phyloP scores from a whole-genome alignment of 768 basidiomycete genomes.

The Naganishia onofrii region DNA sequence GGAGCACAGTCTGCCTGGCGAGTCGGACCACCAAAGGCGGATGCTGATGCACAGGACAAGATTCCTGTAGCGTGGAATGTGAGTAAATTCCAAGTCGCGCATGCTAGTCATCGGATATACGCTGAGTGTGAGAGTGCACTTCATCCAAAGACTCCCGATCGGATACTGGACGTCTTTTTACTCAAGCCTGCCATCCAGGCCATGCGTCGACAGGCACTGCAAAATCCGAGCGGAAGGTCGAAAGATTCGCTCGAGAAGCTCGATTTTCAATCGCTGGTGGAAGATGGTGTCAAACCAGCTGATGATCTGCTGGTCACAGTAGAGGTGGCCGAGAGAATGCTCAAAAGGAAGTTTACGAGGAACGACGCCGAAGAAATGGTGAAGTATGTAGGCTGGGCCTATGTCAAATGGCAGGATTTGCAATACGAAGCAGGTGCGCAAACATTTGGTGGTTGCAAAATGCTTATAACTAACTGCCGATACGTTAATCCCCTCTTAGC shows the following conservation, averaged over 20 bases:
- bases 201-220: conserved; percentile 41
- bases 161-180: conserved; percentile 76
- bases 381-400: conserved; percentile 66
- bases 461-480: background rate
- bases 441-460: background rate
- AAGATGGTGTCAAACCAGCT: conserved; percentile 65
- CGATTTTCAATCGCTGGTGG: conserved; percentile 2
- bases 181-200: conserved; percentile 56
- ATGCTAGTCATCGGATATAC: background rate
- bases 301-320: conserved; percentile 60
- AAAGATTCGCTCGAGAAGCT: background rate
- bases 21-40: conserved; percentile 56
- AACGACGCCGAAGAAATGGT: conserved; percentile 58
- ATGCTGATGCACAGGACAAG: conserved; percentile 65
- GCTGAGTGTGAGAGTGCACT: background rate
- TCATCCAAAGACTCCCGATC: conserved; percentile 65
- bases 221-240: conserved; percentile 19
- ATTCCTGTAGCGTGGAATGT: conserved; percentile 74
- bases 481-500: conserved; percentile 56
- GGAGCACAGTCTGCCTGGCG: conserved; percentile 42
- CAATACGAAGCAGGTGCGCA: conserved; percentile 86
- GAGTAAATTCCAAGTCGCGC: conserved; percentile 19
- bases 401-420: conserved; percentile 89
- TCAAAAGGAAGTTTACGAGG: conserved; percentile 54
- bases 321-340: conserved; percentile 62